Base-by-base conservation (phyloP, 2,329 filamentous ascomycete genomes). In the Bipolaris zeicola region DNA sequence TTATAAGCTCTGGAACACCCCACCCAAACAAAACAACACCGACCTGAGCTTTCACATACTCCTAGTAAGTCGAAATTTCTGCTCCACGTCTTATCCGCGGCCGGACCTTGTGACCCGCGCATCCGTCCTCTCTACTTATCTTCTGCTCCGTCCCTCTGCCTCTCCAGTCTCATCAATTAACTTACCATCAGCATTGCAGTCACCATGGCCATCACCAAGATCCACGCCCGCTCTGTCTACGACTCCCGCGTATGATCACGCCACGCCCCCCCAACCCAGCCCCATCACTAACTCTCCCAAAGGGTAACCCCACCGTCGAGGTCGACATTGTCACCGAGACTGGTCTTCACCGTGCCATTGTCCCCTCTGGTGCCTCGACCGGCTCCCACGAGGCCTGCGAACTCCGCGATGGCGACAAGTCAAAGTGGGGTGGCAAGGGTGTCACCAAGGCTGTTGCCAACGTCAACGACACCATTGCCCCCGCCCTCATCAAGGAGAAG, bases 291-390 rank as follows among this genome's bases (percentile, higher is more conserved):
- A 68, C 54, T 13, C 28, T 13, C 18, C 36, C 42, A n/a, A 36
- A 69, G 67, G 87, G 87, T 79, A 99, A 99, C 89, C 95, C 95
- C 76, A 99, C 95, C 78, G 94, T 97, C 76, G 94, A 98, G 86
- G 94, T 98, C 75, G 94, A 97, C 79, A 87, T 97, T 72, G 90
- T 96, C 82, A 97, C 93, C 72, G 92, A 96, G 84, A 96, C 90
- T 73, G 94, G 94, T 76, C 89, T 98, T 64, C 93, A 97, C 88
- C 92, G 94, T 77, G 93, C 94, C 78, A 97, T 97, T 78, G 94
- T 98, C 64, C 94, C 94, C 74, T 97, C 93, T 67, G 94, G 94
- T 79, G 94, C 94, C 75, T 97, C 94, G 72, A 97, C 93, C 74
- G 76, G 80, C 64, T 80, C 79, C 56, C 79, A 83, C 73, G 80